These are phyloP conservation scores for Aspergillus sp. DNA, from an alignment of 2,329 filamentous ascomycete species.

Conservation along the genomic window DNA sequence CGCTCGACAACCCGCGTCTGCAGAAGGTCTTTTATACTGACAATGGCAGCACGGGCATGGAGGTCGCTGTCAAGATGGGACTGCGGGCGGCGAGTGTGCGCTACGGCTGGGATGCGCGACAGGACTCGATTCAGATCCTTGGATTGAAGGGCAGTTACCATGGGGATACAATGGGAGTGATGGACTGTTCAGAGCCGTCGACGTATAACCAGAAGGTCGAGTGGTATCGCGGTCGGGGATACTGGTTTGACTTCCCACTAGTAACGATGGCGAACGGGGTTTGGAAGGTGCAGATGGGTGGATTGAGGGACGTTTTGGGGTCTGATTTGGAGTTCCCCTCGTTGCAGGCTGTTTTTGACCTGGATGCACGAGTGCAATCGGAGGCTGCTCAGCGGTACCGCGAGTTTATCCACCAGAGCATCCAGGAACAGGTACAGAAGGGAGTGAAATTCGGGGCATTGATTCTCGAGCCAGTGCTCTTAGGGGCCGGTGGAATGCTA, in stretches of 20 bases:
- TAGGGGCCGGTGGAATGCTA: constrained; percentile 78
- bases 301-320: constrained; percentile 41
- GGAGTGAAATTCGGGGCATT: constrained; percentile 67
- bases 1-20: constrained; percentile 58
- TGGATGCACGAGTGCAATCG: constrained; percentile 43
- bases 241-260: constrained; percentile 74
- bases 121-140: constrained; percentile 58
- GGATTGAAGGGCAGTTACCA: constrained; percentile 78
- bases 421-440: constrained; percentile 47
- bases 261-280: constrained; percentile 59
- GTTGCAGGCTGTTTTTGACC: constrained; percentile 55
- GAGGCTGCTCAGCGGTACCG: constrained; percentile 50
- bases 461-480: constrained; percentile 71
- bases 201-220: constrained; percentile 76
- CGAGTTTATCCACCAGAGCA: constrained; percentile 49
- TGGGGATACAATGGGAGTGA: constrained; percentile 80
- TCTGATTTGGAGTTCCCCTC: constrained; percentile 40
- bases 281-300: constrained; percentile 59
- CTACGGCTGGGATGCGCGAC: constrained; percentile 57
- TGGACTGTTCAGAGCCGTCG: constrained; percentile 75
- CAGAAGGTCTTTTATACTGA: constrained; percentile 74
- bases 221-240: constrained; percentile 73
- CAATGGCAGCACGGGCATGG: constrained; percentile 75
- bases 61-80: constrained; percentile 81
- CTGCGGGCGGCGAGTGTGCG: constrained; percentile 60